Evolutionary conservation across 2,329 filamentous ascomycete genomes (phyloP).

Genomic region (Gaeumannomyces tritici): DNA sequence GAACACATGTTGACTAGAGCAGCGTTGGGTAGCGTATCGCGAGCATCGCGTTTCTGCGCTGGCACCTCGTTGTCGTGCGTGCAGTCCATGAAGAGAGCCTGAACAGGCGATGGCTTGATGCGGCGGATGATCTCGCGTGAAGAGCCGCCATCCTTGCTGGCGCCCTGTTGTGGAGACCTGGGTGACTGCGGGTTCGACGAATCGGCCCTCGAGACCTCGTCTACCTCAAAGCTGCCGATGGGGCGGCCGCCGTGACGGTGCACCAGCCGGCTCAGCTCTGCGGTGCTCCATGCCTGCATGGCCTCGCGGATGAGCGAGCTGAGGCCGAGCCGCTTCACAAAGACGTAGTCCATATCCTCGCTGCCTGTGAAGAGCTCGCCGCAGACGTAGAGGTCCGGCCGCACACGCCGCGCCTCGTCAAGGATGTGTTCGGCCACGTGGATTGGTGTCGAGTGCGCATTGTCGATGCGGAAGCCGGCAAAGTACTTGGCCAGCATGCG

Average conservation of each 20-base stretch:
- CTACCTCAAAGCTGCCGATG: constrained; percentile 95
- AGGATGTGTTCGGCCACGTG: constrained; percentile 92
- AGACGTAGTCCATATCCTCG: constrained; percentile 92
- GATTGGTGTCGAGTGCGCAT: constrained; percentile 92
- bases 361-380: constrained; percentile 94
- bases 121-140: constrained; percentile 61
- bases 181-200: constrained; percentile 23
- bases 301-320: constrained; percentile 91
- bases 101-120: constrained; percentile 81
- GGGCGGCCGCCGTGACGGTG: constrained; percentile 89
- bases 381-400: constrained; percentile 82
- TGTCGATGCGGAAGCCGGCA: constrained; percentile 91
- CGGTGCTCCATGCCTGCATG: constrained; percentile 97
- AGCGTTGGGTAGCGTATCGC: constrained; percentile 88
- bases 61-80: constrained; percentile 98
- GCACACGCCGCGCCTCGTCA: constrained; percentile 81
- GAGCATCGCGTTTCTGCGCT: constrained; percentile 86
- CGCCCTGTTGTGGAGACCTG: constrained; percentile 12
- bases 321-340: constrained; percentile 85
- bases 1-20: constrained; percentile 94
- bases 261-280: constrained; percentile 82
- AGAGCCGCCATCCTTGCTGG: constrained; percentile 22
- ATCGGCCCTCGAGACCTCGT: constrained; percentile 64
- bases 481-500: constrained; percentile 91
- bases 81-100: constrained; percentile 97